Evolutionary conservation across 305 asterid species (phyloP).

Genomic region (Euphrasia arctica): DNA sequence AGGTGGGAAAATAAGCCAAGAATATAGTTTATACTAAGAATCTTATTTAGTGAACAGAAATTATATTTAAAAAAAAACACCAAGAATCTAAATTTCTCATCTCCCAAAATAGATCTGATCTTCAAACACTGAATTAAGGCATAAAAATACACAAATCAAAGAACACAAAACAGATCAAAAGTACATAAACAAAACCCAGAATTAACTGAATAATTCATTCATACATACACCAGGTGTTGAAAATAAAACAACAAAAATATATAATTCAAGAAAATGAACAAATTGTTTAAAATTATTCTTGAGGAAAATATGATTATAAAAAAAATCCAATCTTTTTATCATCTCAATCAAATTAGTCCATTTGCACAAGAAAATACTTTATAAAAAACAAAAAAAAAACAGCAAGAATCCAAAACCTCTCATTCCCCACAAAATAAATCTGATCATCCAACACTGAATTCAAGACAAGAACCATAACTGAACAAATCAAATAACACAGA

Average conservation of each 20-base stretch:
- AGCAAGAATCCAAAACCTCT: background rate
- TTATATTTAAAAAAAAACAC: background rate
- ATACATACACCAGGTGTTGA: too few relatives aligned
- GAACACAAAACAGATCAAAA: background rate
- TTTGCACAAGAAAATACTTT: too few relatives aligned
- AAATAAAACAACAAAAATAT: too few relatives aligned
- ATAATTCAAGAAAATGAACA: background rate
- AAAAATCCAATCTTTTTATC: too few relatives aligned
- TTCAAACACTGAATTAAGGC: background rate
- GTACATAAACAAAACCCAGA: background rate
- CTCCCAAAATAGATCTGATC: background rate
- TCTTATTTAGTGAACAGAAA: background rate
- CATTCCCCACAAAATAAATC: conserved; percentile 7
- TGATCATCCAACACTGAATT: background rate
- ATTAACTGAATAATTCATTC: background rate
- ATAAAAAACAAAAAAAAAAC: background rate
- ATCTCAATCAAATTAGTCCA: too few relatives aligned
- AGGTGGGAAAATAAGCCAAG: background rate
- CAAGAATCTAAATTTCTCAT: background rate
- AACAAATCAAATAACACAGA: background rate
- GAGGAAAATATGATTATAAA: too few relatives aligned
- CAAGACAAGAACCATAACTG: background rate
- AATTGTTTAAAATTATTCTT: too few relatives aligned
- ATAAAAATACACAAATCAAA: background rate
- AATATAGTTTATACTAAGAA: too few relatives aligned